phyloP scores from a whole-genome alignment of 176 grass and related monocot genomes.

The Calamus simplicifolius region DNA sequence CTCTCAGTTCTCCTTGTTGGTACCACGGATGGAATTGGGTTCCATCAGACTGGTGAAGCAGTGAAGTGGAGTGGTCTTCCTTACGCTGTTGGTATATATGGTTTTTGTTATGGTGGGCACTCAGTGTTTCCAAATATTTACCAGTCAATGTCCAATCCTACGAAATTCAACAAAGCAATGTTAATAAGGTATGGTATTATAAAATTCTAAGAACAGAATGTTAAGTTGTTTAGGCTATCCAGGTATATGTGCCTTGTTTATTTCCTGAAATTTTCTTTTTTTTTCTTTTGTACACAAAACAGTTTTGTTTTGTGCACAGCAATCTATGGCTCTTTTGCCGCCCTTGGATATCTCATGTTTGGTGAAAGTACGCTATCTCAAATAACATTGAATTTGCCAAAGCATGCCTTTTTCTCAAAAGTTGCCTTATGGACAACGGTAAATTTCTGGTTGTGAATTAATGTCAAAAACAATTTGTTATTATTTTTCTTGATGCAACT shows the following conservation, averaged over 20 bases:
- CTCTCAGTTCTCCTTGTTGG: slow-evolving; percentile 56
- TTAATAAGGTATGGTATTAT: too few relatives aligned
- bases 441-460: slow-evolving; percentile 15
- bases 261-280: slow-evolving; percentile 21
- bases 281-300: slow-evolving; percentile 4
- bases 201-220: too few relatives aligned
- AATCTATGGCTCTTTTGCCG: slow-evolving; percentile 74
- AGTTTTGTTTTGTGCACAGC: slow-evolving; percentile 74
- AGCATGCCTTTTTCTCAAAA: slow-evolving; percentile 64
- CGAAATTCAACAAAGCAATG: too few relatives aligned
- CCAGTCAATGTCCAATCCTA: slow-evolving; percentile 75
- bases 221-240: too few relatives aligned
- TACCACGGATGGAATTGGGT: slow-evolving; percentile 43
- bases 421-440: slow-evolving; percentile 88
- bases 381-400: slow-evolving; percentile 94
- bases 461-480: background rate
- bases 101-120: slow-evolving; percentile 85
- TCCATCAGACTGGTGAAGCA: slow-evolving; percentile 54
- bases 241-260: slow-evolving; percentile 11
- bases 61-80: slow-evolving; percentile 67
- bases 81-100: slow-evolving; percentile 86
- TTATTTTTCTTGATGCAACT: slow-evolving; percentile 2
- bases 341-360: slow-evolving; percentile 69
- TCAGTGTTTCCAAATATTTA: slow-evolving; percentile 96
- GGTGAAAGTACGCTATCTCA: slow-evolving; percentile 80